phyloP scores from a whole-genome alignment of 2,329 filamentous ascomycete species.

The Neofusicoccum kwambonambiense region DNA sequence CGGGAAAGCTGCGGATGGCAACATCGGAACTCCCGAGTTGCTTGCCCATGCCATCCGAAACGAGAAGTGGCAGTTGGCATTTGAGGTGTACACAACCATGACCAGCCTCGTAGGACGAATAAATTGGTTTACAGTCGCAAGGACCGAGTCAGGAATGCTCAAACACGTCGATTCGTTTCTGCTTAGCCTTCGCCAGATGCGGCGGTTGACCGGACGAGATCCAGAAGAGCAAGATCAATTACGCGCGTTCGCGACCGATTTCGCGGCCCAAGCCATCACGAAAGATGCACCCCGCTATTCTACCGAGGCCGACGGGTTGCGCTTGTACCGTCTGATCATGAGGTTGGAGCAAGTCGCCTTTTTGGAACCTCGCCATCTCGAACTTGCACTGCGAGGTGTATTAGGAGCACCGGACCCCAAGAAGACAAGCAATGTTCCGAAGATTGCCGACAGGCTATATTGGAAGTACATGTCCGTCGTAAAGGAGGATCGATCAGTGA shows the following conservation, averaged over 20 bases:
- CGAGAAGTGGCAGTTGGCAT: slow-evolving; percentile 36
- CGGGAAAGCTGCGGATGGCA: background rate
- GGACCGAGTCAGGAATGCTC: background rate
- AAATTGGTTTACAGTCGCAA: background rate
- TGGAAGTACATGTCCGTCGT: background rate
- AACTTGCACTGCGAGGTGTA: background rate
- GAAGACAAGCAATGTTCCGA: background rate
- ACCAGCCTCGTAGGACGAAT: background rate
- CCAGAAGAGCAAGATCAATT: background rate
- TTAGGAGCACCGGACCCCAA: background rate
- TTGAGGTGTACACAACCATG: slow-evolving; percentile 20
- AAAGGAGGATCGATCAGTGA: background rate
- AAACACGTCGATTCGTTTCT: background rate
- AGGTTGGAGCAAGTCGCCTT: background rate
- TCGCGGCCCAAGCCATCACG: background rate
- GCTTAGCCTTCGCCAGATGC: background rate
- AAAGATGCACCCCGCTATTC: background rate
- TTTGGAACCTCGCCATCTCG: background rate
- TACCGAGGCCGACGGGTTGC: background rate
- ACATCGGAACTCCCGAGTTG: slow-evolving; percentile 32
- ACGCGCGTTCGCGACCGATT: background rate
- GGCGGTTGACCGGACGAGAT: background rate
- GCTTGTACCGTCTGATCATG: slow-evolving; percentile 5
- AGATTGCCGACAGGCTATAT: background rate
- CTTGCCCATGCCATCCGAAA: slow-evolving; percentile 30